Evolutionary conservation across 192 early-diverging fungal genomes (phyloP), one percentile per base, ranked within the genome.

Genomic region (Linnemannia hyalina): DNA sequence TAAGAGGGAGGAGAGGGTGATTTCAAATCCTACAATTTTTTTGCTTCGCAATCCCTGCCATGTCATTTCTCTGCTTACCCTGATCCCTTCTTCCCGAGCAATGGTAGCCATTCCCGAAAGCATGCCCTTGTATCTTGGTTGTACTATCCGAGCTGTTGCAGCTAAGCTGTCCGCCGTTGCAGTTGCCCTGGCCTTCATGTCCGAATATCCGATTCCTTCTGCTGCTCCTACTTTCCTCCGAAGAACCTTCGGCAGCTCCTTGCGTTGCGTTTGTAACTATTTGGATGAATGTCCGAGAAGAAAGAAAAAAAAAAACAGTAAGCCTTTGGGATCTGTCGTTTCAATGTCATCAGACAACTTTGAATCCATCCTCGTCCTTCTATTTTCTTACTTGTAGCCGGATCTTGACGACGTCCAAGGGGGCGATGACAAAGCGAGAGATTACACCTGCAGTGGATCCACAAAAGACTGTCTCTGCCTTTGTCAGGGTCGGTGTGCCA

Each of bases 391-490:
- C 83, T 76, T 94, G 95, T 38, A 96, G 91, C 36, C 96, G 92
- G 70, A 98, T 97, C 88, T 99, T 99, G 77, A 98, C 93, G 9
- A 99, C 97, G 74, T 99, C 98, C 6, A 99, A 89, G 11, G 98
- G 98, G 18, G 98, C 94, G 44, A 98, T 95, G 2, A 97, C 90
- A 63, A 97, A 94, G 22, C 98, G 93, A 46, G 92, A 92, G 29
- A 92, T 79, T 11, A 93, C 89, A 15, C 84, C 84, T 23, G 84
- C 84, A 40, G 84, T 86, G 3, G 84, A 77, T 65, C 84, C 84
- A 63, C 84, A 86, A 42, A 86, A 65, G 6, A 78, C 76, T 6
- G 84, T 86, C 52, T 86, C 84, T 16, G 47, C 38, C 42, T 81
- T 86, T 46, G 84, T 74, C 0, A 86, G 72, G 0, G 74, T 78